These are phyloP conservation scores for Petasospora rhodanensis DNA, from an alignment of 1,139 yeast genomes.

Conservation along the genomic window DNA sequence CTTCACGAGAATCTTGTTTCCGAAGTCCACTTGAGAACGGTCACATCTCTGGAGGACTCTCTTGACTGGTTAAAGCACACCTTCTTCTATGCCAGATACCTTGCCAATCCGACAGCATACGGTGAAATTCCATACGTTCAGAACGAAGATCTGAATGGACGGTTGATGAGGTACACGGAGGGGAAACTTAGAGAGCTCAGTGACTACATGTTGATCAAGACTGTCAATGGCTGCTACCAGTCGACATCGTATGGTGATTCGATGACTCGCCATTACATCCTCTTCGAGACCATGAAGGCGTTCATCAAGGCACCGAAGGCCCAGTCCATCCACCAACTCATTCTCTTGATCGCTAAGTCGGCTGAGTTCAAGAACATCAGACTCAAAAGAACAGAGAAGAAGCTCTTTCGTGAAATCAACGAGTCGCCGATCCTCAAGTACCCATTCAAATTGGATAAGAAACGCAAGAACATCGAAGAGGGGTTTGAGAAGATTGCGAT, in stretches of 20 bases:
- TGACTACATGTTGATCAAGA: slow-evolving; percentile 29
- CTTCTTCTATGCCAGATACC: slow-evolving; percentile 44
- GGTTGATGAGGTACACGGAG: slow-evolving; percentile 31
- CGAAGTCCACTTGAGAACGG: slow-evolving; percentile 43
- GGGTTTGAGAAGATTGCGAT: slow-evolving; percentile 33
- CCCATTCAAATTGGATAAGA: slow-evolving; percentile 20
- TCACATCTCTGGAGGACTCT: slow-evolving; percentile 37
- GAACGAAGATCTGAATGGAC: slow-evolving; percentile 24
- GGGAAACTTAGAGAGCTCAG: slow-evolving; percentile 29
- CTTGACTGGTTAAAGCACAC: slow-evolving; percentile 48
- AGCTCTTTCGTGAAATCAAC: slow-evolving; percentile 38
- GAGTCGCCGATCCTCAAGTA: slow-evolving; percentile 33
- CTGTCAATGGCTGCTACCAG: slow-evolving; percentile 15
- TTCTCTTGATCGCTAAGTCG: slow-evolving; percentile 32
- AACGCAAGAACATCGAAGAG: slow-evolving; percentile 18
- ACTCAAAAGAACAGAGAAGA: slow-evolving; percentile 41
- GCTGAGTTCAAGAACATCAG: slow-evolving; percentile 37
- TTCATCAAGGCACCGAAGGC: slow-evolving; percentile 25
- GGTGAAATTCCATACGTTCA: slow-evolving; percentile 23
- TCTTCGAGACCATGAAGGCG: slow-evolving; percentile 37
- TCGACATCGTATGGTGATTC: slow-evolving; percentile 40
- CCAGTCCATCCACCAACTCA: slow-evolving; percentile 24
- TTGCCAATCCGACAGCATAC: slow-evolving; percentile 37
- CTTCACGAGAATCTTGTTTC: slow-evolving; percentile 45
- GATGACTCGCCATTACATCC: slow-evolving; percentile 43